Conservation (phyloP, 2,329 filamentous ascomycete species). For the Acrocalymma vagum region DNA sequence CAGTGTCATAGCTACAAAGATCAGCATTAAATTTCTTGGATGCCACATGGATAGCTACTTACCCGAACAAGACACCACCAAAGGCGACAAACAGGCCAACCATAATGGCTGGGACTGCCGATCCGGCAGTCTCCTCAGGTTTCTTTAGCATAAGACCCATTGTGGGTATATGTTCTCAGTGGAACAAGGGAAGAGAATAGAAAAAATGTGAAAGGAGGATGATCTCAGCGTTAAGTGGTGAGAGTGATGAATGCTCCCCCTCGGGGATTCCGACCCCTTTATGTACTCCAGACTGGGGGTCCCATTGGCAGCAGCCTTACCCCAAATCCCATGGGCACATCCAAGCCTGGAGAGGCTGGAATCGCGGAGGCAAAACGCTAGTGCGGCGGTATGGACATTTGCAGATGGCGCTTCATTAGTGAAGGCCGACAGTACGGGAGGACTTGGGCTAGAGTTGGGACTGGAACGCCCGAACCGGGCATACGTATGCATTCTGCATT, state of each 20-base stretch:
- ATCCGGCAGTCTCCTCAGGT: slow-evolving; percentile 76
- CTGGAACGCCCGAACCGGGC: too few relatives aligned
- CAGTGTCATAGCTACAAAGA: slow-evolving; percentile 44
- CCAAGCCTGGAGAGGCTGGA: slow-evolving; percentile 29
- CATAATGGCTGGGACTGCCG: slow-evolving; percentile 45
- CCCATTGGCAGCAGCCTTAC: neutral
- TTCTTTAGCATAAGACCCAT: slow-evolving; percentile 63
- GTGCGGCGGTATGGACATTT: too few relatives aligned
- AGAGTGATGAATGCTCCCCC: slow-evolving; percentile 11
- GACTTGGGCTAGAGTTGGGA: too few relatives aligned
- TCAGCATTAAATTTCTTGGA: slow-evolving; percentile 11
- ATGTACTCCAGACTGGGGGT: slow-evolving; percentile 27
- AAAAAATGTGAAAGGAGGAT: slow-evolving; percentile 5
- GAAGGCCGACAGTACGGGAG: too few relatives aligned
- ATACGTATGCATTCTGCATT: too few relatives aligned
- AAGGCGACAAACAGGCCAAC: slow-evolving; percentile 56
- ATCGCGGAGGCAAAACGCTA: slow-evolving; percentile 29
- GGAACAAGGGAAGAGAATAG: slow-evolving; percentile 9
- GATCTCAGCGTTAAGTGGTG: slow-evolving; percentile 5
- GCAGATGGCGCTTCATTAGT: too few relatives aligned
- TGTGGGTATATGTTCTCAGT: slow-evolving; percentile 18
- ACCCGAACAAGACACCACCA: slow-evolving; percentile 54
- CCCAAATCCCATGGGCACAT: slow-evolving; percentile 29
- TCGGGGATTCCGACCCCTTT: slow-evolving; percentile 19
- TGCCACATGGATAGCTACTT: slow-evolving; percentile 16